Evolutionary conservation across 805 yeast genomes (phyloP), one percentile per base, ranked within the genome.

Genomic region (Teunomyces cretensis): DNA sequence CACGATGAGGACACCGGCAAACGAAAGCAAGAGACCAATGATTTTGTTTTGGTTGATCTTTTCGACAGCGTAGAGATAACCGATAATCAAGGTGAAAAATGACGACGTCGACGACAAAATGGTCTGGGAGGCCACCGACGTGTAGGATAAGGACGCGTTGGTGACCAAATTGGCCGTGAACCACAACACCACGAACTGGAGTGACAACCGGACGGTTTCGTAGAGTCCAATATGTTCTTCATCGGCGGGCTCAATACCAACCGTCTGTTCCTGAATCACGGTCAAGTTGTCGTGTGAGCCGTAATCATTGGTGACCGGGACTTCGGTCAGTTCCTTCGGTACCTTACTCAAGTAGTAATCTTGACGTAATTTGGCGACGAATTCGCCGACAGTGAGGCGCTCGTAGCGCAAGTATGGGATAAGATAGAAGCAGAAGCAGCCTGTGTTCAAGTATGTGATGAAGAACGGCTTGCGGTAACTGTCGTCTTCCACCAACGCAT

Each of bases 91-190:
- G 0, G 99, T 94, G 78, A 94, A 94, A 61, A 94, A 90, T 6
- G 96, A 87, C 4, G 96, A 85, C 0, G 98, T 91, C 30, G 97
- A 86, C 13, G 96, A 86, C 32, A 94, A 67, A 17, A 94, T 92
- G 2, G 98, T 94, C 57, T 95, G 97, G 11, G 94, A 85, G 2
- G 96, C 95, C 15, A 94, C 99, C 9, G 91, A 83, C 0, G 99
- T 94, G 64, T 85, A 94, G 17, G 86, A 78, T 42, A 94, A 72
- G 15, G 96, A 83, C 0, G 96, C 88, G 65, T 94, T 94, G 27
- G 94, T 89, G 45, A 88, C 84, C 51, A 91, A 74, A 63, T 94
- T 94, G 2, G 98, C 96, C 13, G 83, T 49, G 60, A 88, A 94
- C 99, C 99, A 94, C 35, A 94, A 70, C 2, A 86, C 66, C 51